Evolutionary conservation across 108 stramenopile species (phyloP), one percentile per base, ranked within the genome.

Genomic region (Seminavis robusta): DNA sequence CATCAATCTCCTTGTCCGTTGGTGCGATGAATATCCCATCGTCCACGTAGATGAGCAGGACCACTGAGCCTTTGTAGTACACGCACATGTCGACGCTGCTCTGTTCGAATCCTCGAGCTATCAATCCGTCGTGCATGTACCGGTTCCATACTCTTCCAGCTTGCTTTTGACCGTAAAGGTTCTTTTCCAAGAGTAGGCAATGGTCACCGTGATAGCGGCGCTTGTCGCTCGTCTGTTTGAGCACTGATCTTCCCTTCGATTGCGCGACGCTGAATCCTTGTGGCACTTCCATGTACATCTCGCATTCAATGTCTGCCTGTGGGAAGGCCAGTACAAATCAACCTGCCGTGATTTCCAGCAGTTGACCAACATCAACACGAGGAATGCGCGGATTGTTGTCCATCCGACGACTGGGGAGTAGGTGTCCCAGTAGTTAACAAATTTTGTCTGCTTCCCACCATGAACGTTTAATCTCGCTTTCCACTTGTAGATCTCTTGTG

Each of bases 321-420:
- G 43, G 43, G 8, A n/a, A n/a, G n/a, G 76, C 76, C 30, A 56
- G 26, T 11, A 72, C 56, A 48, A 78, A 37, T 78, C 71, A 10
- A 73, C 21, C 32, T 78, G 71, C 17, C 48, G 45, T 0, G 74
- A 53, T 2, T 59, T 5, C 52, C 62, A 59, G 1, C 33, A 23
- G 44, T 59, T 29, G 11, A 76, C 23, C 8, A 33, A 11, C 7
- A 52, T 33, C 2, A 76, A 39, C 0, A 39, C 51, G 2, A 76
- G 57, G 3, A 76, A 26, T 13, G 60, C 1, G 0, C 71, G 55
- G 13, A 80, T 61, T 2, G 74, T 50, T 1, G 31, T 55, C 79
- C 79, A 76, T 4, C 32, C 38, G 4, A 55, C 74, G 3, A 76
- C 74, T 47, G 79, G 79, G 1, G 79, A 64, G 39, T 80, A 80